phyloP scores from a whole-genome alignment of 2,329 filamentous ascomycete genomes.

The Fusarium sp. region DNA sequence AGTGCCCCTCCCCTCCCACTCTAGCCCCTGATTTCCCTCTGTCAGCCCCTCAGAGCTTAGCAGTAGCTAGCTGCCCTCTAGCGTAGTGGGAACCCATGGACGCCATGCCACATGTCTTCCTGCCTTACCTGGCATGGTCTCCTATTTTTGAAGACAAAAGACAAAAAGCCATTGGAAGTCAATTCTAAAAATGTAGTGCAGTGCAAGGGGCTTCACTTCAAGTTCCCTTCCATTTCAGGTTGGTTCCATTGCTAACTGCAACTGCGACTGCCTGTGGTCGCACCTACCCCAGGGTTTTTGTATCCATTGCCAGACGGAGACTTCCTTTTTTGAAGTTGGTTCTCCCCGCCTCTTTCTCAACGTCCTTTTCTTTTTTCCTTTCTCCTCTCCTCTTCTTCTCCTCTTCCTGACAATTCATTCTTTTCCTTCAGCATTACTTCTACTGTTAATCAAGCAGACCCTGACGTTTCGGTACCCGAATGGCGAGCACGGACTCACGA shows the following conservation, averaged over 20 bases:
- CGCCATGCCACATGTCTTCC: slow-evolving; percentile 33
- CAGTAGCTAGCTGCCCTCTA: not conserved
- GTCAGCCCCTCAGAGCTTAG: slow-evolving; percentile 11
- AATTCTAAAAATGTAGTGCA: not conserved
- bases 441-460: not conserved
- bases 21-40: slow-evolving; percentile 21
- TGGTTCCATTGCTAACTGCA: not conserved
- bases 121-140: slow-evolving; percentile 28
- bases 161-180: not conserved
- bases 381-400: not conserved
- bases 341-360: slow-evolving; percentile 28
- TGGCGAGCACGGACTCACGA: slow-evolving; percentile 27
- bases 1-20: slow-evolving; percentile 1
- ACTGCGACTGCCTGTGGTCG: not conserved
- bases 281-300: slow-evolving; percentile 22
- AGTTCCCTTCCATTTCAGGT: slow-evolving; percentile 2
- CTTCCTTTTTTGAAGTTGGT: slow-evolving; percentile 32
- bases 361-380: not conserved
- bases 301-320: slow-evolving; percentile 26
- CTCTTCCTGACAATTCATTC: not conserved
- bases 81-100: slow-evolving; percentile 11
- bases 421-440: not conserved
- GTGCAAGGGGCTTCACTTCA: slow-evolving; percentile 14
- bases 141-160: slow-evolving; percentile 30
- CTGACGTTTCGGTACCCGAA: not conserved